A percentile compares a stretch with the other conserved stretches of the same genome.
These are phyloP conservation scores for Naegleria fowleri DNA, from an alignment of 208 protist species.

Conservation along the genomic window DNA sequence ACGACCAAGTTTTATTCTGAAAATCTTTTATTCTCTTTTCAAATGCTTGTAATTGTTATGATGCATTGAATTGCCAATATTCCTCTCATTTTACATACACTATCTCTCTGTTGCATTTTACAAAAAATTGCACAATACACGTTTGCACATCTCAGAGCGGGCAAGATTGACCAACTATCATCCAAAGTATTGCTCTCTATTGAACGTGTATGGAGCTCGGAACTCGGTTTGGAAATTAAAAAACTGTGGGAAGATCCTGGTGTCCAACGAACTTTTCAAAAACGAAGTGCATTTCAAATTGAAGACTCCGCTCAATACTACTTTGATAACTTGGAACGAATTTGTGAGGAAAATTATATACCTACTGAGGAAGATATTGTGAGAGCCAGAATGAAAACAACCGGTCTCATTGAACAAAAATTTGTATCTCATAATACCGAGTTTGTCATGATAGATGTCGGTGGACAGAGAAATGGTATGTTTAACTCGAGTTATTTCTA, in stretches of 20 bases:
- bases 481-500: too few relatives aligned
- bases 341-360: conserved; percentile 24
- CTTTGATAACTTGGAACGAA: conserved; percentile 16
- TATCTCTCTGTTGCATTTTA: too few relatives aligned
- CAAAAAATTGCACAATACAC: too few relatives aligned
- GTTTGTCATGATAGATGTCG: background rate
- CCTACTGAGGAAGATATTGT: conserved; percentile 37
- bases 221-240: conserved; percentile 31
- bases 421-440: background rate
- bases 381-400: conserved; percentile 15
- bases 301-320: conserved; percentile 49
- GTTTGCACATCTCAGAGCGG: too few relatives aligned
- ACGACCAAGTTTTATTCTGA: background rate
- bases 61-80: too few relatives aligned
- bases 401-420: conserved; percentile 27
- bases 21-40: too few relatives aligned
- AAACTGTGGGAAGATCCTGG: conserved; percentile 29
- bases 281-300: conserved; percentile 49
- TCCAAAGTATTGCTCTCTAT: background rate
- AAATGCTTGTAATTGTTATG: too few relatives aligned
- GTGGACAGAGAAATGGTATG: conserved; percentile 38
- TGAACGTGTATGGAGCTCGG: background rate
- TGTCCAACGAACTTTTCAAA: conserved; percentile 37
- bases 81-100: too few relatives aligned
- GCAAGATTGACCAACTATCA: background rate